Conservation (phyloP, 2,329 filamentous ascomycete genomes). For the Talaromyces sp. region DNA sequence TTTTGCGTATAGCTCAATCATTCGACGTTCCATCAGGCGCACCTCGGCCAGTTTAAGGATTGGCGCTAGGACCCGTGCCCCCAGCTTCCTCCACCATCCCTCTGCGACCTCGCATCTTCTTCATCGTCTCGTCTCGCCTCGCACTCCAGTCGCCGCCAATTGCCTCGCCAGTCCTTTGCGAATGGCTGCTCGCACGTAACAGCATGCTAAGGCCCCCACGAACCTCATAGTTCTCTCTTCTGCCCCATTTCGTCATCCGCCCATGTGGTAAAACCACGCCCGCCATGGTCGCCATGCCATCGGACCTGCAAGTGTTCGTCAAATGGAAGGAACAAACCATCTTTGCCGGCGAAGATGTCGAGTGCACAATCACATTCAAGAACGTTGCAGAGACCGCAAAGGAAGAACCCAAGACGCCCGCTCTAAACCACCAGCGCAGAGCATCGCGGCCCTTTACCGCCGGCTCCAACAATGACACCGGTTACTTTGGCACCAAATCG, state of each 20-base stretch:
- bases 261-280: slow-evolving; percentile 26
- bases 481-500: slow-evolving; percentile 35
- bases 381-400: slow-evolving; percentile 60
- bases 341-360: slow-evolving; percentile 92
- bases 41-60: not conserved
- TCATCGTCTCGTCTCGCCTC: not conserved
- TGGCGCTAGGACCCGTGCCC: not conserved
- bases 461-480: slow-evolving; percentile 28
- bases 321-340: slow-evolving; percentile 91
- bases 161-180: not conserved
- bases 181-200: slow-evolving; percentile 17
- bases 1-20: not conserved
- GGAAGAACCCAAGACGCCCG: slow-evolving; percentile 24
- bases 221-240: slow-evolving; percentile 12
- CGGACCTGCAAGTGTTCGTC: slow-evolving; percentile 91
- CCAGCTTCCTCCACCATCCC: not conserved
- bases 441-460: slow-evolving; percentile 32
- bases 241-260: slow-evolving; percentile 17
- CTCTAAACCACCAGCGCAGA: slow-evolving; percentile 30
- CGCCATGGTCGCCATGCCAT: slow-evolving; percentile 42
- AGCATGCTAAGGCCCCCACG: slow-evolving; percentile 23
- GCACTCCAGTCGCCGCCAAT: not conserved
- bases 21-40: not conserved
- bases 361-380: slow-evolving; percentile 94
- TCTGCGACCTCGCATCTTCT: not conserved